Evolutionary conservation across 805 yeast genomes (phyloP).

Genomic region (Candida corydali): DNA sequence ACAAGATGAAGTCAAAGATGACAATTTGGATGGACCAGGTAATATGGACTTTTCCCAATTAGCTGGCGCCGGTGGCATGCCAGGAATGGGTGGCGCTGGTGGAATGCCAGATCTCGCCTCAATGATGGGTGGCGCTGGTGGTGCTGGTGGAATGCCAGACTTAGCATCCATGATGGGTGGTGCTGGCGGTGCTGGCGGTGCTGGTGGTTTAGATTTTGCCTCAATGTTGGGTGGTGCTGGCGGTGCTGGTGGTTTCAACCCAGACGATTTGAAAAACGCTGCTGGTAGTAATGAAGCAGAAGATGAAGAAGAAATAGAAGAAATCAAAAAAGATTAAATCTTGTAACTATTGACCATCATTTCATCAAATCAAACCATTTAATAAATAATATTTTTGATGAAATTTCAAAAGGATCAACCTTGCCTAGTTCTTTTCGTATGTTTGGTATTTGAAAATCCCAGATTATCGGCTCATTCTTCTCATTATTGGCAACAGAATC

Average conservation of each 20-base stretch:
- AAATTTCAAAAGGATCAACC: background rate
- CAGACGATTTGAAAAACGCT: slow-evolving; percentile 15
- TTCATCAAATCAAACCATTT: slow-evolving; percentile 7
- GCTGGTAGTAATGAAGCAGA: slow-evolving; percentile 21
- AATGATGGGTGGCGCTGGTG: slow-evolving; percentile 27
- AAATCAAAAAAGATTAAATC: slow-evolving; percentile 10
- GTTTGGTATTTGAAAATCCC: slow-evolving; percentile 5
- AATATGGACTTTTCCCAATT: slow-evolving; percentile 32
- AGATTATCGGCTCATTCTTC: slow-evolving; percentile 1
- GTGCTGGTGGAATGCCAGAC: slow-evolving; percentile 36
- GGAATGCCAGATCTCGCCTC: too few relatives aligned
- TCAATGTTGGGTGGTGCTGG: slow-evolving; percentile 34
- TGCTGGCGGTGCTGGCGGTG: slow-evolving; percentile 27
- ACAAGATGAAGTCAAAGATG: slow-evolving; percentile 68
- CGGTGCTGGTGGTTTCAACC: slow-evolving; percentile 18
- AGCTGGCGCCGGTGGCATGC: slow-evolving; percentile 29
- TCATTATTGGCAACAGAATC: slow-evolving; percentile 4
- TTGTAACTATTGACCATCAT: background rate
- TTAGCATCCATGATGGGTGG: slow-evolving; percentile 25
- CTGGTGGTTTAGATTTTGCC: slow-evolving; percentile 29
- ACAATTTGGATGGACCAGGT: slow-evolving; percentile 21
- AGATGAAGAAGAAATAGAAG: slow-evolving; percentile 19
- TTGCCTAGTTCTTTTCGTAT: background rate
- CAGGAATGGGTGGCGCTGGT: slow-evolving; percentile 22
- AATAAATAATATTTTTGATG: slow-evolving; percentile 4